phyloP scores from a whole-genome alignment of 495 filamentous ascomycete species.

The Hypoxylon rickii region DNA sequence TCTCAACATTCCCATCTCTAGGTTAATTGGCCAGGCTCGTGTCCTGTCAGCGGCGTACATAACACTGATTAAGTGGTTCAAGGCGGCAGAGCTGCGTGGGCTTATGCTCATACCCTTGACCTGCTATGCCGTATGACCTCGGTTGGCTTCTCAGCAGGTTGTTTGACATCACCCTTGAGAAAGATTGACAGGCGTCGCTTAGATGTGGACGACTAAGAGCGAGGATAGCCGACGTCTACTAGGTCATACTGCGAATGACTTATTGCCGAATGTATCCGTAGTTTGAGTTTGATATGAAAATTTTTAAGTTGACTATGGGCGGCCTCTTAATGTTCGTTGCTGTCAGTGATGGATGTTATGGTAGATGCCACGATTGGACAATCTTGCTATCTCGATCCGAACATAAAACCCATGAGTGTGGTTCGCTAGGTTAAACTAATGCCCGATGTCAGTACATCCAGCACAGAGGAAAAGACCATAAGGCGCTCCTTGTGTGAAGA shows the following conservation, averaged over 20 bases:
- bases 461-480: too few species aligned
- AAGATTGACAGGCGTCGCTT: not conserved
- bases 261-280: slow-evolving; percentile 9
- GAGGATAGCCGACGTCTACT: not conserved
- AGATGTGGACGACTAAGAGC: not conserved
- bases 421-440: too few species aligned
- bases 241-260: slow-evolving; percentile 17
- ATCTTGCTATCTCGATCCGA: too few species aligned
- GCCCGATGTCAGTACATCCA: too few species aligned
- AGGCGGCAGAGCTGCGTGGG: too few species aligned
- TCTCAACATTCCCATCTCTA: slow-evolving; percentile 24
- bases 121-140: slow-evolving; percentile 3
- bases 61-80: slow-evolving; percentile 12
- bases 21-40: slow-evolving; percentile 5
- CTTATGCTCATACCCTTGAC: slow-evolving; percentile 6
- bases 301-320: slow-evolving; percentile 7
- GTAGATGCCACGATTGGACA: too few species aligned
- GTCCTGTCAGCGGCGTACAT: slow-evolving; percentile 27
- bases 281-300: slow-evolving; percentile 1
- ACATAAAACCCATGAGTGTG: too few species aligned
- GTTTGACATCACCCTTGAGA: not conserved
- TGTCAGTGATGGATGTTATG: not conserved
- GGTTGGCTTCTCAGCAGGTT: too few species aligned
- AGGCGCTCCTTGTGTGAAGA: too few species aligned
- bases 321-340: slow-evolving; percentile 6